Evolutionary conservation across 2,329 filamentous ascomycete species (phyloP), one percentile per base, ranked within the genome.

Genomic region (Lomentospora prolificans): DNA sequence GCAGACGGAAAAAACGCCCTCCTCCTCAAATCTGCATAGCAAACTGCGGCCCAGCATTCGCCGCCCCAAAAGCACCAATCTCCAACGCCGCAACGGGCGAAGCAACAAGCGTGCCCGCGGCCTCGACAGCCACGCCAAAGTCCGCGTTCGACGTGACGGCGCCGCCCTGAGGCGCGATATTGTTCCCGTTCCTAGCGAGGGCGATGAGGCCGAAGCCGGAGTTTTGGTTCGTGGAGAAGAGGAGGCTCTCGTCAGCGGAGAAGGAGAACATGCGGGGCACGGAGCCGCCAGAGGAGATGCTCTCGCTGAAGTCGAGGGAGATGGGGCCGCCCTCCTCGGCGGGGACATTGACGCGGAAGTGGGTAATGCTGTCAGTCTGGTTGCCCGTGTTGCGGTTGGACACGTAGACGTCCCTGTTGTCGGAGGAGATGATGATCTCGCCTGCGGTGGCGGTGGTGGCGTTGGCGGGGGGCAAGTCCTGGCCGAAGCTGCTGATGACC

Each of bases 331-430:
- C 62, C 30, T 57, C 51, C 24, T 57, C 59, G 24, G 24, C 41
- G 7, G 51, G 41, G 48, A 63, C 54, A 50, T 66, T 62, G 41
- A 72, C 59, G 61, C 64, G 64, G 64, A 79, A 77, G 65, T 74
- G 73, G 6, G 74, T 69, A 61, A 79, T 72, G 62, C 65, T 73
- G 66, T 79, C 77, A 9, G 70, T 72, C 4, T 60, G 61, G 50
- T 70, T 68, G 55, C 73, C 75, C 1, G 69, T 73, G 30, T 77
- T 60, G 5, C 77, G 75, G 69, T 80, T 79, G 48, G 75, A 75
- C 52, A 79, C 69, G 65, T 79, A 79, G 27, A 79, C 61, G 65
- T 77, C 67, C 59, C 64, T 63, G 64, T 66, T 67, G 65, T 74
- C 72, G 28, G 63, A 62, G 10, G 70, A 65, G 48, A 79, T 62